These are phyloP conservation scores for Gymnopilus dilepis DNA, from an alignment of 768 basidiomycete genomes.

Conservation along the genomic window DNA sequence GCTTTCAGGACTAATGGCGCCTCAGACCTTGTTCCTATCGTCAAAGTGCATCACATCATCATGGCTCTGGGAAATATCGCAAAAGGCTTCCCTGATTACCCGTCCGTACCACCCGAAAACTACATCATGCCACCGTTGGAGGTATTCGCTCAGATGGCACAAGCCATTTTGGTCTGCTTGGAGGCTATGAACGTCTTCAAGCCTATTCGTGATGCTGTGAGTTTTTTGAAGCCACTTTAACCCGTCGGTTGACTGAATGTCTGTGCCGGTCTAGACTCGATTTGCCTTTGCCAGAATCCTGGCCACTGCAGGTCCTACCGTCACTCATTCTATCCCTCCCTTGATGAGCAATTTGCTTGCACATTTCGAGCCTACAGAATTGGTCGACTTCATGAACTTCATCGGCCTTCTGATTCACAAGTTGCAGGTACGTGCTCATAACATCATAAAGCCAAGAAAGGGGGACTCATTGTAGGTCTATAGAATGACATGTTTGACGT, in stretches of 20 bases:
- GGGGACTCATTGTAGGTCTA: constrained; percentile 1
- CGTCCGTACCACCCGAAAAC: constrained; percentile 66
- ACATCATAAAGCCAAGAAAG: background rate
- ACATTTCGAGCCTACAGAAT: constrained; percentile 90
- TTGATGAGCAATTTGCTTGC: constrained; percentile 90
- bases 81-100: constrained; percentile 95
- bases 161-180: constrained; percentile 84
- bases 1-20: constrained; percentile 57
- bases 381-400: constrained; percentile 96
- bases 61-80: constrained; percentile 95
- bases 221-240: constrained; percentile 23
- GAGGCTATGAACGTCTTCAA: constrained; percentile 88
- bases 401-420: constrained; percentile 90
- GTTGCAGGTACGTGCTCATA: constrained; percentile 67
- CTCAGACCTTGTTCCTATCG: constrained; percentile 76
- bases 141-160: constrained; percentile 84
- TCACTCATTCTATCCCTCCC: constrained; percentile 86
- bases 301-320: constrained; percentile 84
- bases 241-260: background rate
- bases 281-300: constrained; percentile 94
- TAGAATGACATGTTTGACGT: constrained; percentile 88
- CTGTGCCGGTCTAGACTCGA: constrained; percentile 63
- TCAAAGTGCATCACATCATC: constrained; percentile 90
- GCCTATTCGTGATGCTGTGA: constrained; percentile 90
- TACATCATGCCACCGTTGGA: constrained; percentile 74